A percentile compares a stretch with the other conserved stretches of the same genome.
Conservation (phyloP, 2,329 filamentous ascomycete genomes). For the Aspergillus sp. region DNA sequence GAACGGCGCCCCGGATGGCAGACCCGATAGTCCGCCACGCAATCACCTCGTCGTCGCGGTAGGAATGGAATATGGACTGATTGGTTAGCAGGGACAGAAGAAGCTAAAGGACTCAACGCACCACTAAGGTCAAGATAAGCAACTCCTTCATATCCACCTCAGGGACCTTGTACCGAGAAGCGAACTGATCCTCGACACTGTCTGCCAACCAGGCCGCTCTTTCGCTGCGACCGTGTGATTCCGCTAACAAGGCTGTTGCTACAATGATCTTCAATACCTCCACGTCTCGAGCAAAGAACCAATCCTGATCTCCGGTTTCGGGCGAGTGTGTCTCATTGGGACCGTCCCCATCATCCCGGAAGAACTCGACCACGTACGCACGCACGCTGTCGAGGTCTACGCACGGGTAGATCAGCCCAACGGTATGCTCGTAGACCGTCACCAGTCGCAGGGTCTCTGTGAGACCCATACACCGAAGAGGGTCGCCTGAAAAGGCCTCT, state of each 20-base stretch:
- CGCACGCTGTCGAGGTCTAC: slow-evolving; percentile 71
- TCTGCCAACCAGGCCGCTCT: slow-evolving; percentile 39
- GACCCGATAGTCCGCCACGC: slow-evolving; percentile 53
- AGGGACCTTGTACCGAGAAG: slow-evolving; percentile 34
- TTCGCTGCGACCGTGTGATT: slow-evolving; percentile 74
- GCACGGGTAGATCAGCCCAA: slow-evolving; percentile 87
- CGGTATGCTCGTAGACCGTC: slow-evolving; percentile 78
- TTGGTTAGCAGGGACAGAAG: neutral
- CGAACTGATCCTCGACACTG: slow-evolving; percentile 39
- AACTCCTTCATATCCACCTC: slow-evolving; percentile 44
- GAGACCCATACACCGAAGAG: slow-evolving; percentile 70
- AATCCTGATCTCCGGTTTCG: slow-evolving; percentile 30
- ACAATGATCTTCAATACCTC: slow-evolving; percentile 78
- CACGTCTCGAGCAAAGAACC: slow-evolving; percentile 52
- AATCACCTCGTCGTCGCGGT: slow-evolving; percentile 53
- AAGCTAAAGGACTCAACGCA: slow-evolving; percentile 5
- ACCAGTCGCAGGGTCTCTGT: slow-evolving; percentile 77
- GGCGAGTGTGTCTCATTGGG: neutral
- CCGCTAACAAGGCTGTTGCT: slow-evolving; percentile 71
- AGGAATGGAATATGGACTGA: slow-evolving; percentile 41
- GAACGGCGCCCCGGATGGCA: slow-evolving; percentile 50
- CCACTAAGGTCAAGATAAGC: slow-evolving; percentile 35
- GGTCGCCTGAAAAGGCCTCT: slow-evolving; percentile 58
- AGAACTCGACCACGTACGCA: slow-evolving; percentile 37
- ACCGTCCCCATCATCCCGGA: slow-evolving; percentile 12